Conservation (phyloP, 2,329 filamentous ascomycete species). For the Emergomyces africanus region DNA sequence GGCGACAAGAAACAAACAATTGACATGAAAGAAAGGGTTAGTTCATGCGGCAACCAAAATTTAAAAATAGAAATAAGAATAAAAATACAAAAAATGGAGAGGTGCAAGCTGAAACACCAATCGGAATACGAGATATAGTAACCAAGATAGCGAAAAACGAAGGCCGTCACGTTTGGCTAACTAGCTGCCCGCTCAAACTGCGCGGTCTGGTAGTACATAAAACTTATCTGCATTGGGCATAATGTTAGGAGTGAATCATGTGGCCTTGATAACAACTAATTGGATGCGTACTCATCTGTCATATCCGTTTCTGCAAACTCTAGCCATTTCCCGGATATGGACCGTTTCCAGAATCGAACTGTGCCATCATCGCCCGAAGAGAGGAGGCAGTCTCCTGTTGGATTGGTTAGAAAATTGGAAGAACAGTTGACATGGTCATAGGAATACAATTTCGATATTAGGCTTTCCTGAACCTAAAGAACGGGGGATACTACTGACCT, state of each 20-base stretch:
- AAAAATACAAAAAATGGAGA: background rate
- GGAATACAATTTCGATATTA: background rate
- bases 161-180: background rate
- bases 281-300: slow-evolving; percentile 17
- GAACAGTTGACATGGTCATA: background rate
- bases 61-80: too few relatives aligned
- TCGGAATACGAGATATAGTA: background rate
- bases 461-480: background rate
- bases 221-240: background rate
- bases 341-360: slow-evolving; percentile 33
- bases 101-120: background rate
- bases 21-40: background rate
- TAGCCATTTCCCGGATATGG: slow-evolving; percentile 32
- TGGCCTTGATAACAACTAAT: background rate
- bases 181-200: background rate
- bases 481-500: slow-evolving; percentile 17
- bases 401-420: background rate
- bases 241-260: background rate
- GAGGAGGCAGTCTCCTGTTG: slow-evolving; percentile 31
- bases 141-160: background rate
- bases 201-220: background rate
- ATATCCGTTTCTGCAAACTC: slow-evolving; percentile 32
- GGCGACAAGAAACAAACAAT: background rate
- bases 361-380: slow-evolving; percentile 31
- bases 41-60: background rate